Percentiles rank a stretch among this genome's conserved stretches.
Evolutionary conservation across 441 rosid genomes (phyloP).

Genomic region (Aquilaria agallochum): DNA sequence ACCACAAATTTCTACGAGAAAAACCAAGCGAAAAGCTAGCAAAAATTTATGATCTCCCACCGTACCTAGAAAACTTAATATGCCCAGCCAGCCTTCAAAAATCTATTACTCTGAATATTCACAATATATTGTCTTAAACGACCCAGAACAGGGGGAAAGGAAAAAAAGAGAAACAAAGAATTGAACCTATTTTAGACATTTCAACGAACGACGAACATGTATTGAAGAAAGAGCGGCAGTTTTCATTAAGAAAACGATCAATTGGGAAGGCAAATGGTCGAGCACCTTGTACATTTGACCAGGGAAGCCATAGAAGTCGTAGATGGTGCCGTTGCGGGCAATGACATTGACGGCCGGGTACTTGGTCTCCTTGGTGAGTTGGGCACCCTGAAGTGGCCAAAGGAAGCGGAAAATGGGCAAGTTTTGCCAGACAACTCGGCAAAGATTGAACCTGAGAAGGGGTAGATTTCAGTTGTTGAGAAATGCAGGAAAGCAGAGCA

Average conservation of each 20-base stretch:
- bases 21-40: too few species aligned
- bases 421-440: constrained; percentile 23
- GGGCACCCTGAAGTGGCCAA: too few species aligned
- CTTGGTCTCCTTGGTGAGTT: too few species aligned
- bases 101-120: too few species aligned
- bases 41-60: too few species aligned
- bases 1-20: too few species aligned
- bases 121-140: too few species aligned
- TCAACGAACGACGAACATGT: too few species aligned
- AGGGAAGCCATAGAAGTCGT: constrained; percentile 9
- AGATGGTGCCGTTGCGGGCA: not conserved
- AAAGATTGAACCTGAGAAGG: constrained; percentile 45
- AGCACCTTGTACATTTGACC: constrained; percentile 36
- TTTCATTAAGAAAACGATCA: too few species aligned
- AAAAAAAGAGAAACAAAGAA: constrained; percentile 93
- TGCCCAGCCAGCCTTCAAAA: too few species aligned
- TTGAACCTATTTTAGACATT: too few species aligned
- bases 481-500: constrained; percentile 19
- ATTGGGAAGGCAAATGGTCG: constrained; percentile 6
- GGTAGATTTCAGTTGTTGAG: constrained; percentile 26
- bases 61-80: too few species aligned
- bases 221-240: constrained; percentile 50
- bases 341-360: not conserved
- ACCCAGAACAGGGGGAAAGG: constrained; percentile 40
- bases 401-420: constrained; percentile 63